Base-by-base conservation (phyloP, 345 rosid species). In the Punica granatum region DNA sequence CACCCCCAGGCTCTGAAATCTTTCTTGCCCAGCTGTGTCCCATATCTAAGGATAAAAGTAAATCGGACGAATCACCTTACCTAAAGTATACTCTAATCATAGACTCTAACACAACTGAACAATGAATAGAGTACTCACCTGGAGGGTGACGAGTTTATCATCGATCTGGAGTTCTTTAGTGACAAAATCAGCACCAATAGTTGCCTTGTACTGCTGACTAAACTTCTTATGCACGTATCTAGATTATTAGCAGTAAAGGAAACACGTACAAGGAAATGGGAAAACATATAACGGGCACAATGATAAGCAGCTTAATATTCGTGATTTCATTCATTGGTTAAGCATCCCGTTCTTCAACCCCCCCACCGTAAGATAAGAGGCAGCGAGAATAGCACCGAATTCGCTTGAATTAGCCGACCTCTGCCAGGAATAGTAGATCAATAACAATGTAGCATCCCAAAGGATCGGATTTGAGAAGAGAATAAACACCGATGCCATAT, bases 1-100 rank as follows among this genome's bases (percentile, higher is more conserved):
- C 67, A 89, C 97, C 33, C 98, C 97, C 37, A 93, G 96, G 79
- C 94, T 87, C 88, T 90, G 97, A 75, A 93, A 93, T 43, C 97
- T 79, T 66, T 93, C 98, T 81, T 90, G 98, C 49, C 97, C 97
- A 46, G 98, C 97, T 6, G 98, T 93, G 80, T 93, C 98, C 98
- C 98, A 93, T 83, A 93, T 87, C 98, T 93, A 81, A 41, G 28
- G 30, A 66, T 36, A 48, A 19, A 48, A 21, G 9, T 1, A 28
- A 16, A 64, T 36, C 18, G 3, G 7, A 11, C 51, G 19, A 6
- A 43, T 44, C 11, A 6, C 41, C 33, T 32, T 2, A 30, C 11
- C 48, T 23, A 21, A 23, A 69, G 37, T 18, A 12, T 1, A 36
- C 12, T n/a, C n/a, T n/a, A n/a, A n/a, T n/a, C n/a, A n/a, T n/a